A percentile compares a stretch with the other conserved stretches of the same genome.
These are phyloP conservation scores for Elymus sibiricus DNA, from an alignment of 176 grass and related monocot genomes.

Conservation along the genomic window DNA sequence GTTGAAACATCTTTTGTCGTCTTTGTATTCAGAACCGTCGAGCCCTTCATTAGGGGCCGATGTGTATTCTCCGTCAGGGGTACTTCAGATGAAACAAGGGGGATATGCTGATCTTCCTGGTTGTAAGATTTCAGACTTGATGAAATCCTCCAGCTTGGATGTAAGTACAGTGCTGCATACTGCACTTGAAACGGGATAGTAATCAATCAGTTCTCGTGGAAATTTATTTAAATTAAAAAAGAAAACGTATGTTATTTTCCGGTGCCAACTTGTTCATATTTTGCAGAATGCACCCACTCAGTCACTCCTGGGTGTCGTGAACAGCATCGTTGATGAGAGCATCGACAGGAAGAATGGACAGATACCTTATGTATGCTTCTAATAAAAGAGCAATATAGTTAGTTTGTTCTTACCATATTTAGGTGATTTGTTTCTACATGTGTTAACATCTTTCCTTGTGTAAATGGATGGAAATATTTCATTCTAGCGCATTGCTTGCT, in stretches of 20 bases:
- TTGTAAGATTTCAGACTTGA: constrained; percentile 58
- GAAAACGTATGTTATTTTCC: background rate
- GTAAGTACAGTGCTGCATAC: constrained; percentile 26
- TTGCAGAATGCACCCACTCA: constrained; percentile 71
- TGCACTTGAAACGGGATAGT: background rate
- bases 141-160: constrained; percentile 77
- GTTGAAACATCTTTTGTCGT: constrained; percentile 2
- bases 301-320: constrained; percentile 61
- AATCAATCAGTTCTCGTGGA: background rate
- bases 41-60: constrained; percentile 30
- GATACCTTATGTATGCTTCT: constrained; percentile 77
- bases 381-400: constrained; percentile 43
- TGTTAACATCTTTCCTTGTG: constrained; percentile 27
- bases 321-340: constrained; percentile 71
- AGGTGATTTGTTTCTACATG: background rate
- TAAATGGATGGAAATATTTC: constrained; percentile 34
- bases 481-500: constrained; percentile 60
- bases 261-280: background rate
- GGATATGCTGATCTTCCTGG: constrained; percentile 42
- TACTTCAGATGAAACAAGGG: constrained; percentile 56
- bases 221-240: background rate
- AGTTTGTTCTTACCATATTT: constrained; percentile 43
- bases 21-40: constrained; percentile 38
- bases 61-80: constrained; percentile 19
- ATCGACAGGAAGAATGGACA: constrained; percentile 74